Percentiles rank a stretch among this genome's conserved stretches.
These are phyloP conservation scores for Capsicum pubescens DNA, from an alignment of 257 asterid genomes.

Conservation along the genomic window DNA sequence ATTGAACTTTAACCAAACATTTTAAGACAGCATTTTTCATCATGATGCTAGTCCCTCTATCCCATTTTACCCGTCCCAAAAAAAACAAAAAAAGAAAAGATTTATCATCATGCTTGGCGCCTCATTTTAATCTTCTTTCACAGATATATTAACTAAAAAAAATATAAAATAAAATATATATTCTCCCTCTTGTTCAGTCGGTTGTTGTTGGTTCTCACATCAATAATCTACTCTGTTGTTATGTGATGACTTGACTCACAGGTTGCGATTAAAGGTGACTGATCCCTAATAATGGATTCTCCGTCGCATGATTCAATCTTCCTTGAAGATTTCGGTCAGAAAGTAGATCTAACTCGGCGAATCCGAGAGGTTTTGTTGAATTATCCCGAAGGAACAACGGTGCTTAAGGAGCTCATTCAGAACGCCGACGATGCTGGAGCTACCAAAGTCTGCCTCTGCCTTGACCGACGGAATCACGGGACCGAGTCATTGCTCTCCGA, in stretches of 20 bases:
- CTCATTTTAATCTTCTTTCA: not conserved
- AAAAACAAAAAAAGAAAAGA: no score
- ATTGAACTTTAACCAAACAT: no score
- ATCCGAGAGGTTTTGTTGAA: conserved; percentile 90
- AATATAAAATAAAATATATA: no score
- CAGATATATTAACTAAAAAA: not conserved
- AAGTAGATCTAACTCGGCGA: conserved; percentile 93
- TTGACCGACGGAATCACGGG: conserved; percentile 77
- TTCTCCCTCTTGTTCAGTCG: not conserved
- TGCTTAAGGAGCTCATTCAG: conserved; percentile 92
- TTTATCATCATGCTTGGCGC: no score
- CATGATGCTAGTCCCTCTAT: no score
- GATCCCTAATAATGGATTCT: conserved; percentile 28
- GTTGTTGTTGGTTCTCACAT: not conserved
- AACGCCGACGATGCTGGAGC: conserved; percentile 99
- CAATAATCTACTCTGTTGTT: not conserved
- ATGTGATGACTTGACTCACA: conserved; percentile 30
- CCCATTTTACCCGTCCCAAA: no score
- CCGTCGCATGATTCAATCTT: conserved; percentile 54
- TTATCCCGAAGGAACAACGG: conserved; percentile 97
- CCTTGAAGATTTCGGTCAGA: conserved; percentile 96
- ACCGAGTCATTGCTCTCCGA: conserved; percentile 68
- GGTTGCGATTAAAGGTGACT: not conserved
- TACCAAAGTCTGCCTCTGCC: conserved; percentile 84
- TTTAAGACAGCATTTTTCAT: no score